Base-by-base conservation (phyloP, 2,329 filamentous ascomycete genomes). In the Eutypella sp. region DNA sequence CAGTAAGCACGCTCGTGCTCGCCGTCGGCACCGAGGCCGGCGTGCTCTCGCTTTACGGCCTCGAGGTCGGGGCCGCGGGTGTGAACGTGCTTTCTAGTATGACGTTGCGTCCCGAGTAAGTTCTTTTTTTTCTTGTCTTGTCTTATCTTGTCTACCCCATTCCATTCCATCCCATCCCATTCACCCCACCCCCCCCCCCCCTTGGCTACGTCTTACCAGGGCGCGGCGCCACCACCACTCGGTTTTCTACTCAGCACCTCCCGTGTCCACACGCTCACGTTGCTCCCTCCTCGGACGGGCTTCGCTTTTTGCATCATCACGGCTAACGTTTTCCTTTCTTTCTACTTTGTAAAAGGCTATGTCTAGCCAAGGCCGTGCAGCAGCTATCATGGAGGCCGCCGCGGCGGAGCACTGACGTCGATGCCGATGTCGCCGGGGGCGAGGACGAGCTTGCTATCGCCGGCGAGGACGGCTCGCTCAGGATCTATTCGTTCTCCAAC, bases 341-440 rank as follows among this genome's bases (percentile, higher is more conserved):
- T n/a, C n/a, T n/a, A n/a, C n/a, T n/a, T n/a, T n/a, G n/a, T n/a
- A n/a, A n/a, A n/a, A 79, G 76, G 7, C 58, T 78, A 41, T 78
- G 73, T 37, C 75, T 86, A 1, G 82, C 84, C 20, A 86, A 78
- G 59, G 67, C 83, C 2, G 75, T 89, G 19, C 75, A 81, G 20
- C 82, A 86, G 60, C 68, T 91, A 29, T 74, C 82, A 7, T 91
- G 87, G 87, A 75, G 81, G 50, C 85, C 85, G 5, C 51, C 55
- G 13, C 50, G 43, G 25, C 25, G n/a, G n/a, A n/a, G 25, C 25
- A 13, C 25, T 13, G 25, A 29, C 7, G 25, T 13, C 7, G 13
- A 29, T 29, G 25, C 7, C 25, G 25, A 29, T 7, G 25, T 7
- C 29, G 16, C 5, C 29, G 29, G 16, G 4, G 29, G 11, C 13